Conservation (phyloP, 805 yeast species). For the Yamadazyma paraphyllophila region DNA sequence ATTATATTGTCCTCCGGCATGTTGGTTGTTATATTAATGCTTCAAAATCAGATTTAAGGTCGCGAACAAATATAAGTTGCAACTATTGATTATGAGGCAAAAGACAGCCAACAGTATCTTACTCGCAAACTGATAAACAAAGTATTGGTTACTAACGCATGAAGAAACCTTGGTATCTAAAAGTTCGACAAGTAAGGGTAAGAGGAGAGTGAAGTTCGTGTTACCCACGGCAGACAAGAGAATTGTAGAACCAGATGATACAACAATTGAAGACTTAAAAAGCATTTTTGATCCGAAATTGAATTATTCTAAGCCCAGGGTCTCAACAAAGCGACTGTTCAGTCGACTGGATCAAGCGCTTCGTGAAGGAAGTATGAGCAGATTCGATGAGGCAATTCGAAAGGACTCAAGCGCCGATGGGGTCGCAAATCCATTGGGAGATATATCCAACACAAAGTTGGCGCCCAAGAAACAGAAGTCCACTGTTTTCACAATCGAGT, state of each 20-base stretch:
- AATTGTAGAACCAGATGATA: slow-evolving; percentile 14
- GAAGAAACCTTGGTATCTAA: too few relatives aligned
- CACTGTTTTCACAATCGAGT: too few relatives aligned
- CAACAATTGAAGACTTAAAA: slow-evolving; percentile 15
- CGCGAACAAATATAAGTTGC: not conserved
- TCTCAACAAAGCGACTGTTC: not conserved
- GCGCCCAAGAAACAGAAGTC: too few relatives aligned
- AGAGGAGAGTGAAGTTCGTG: slow-evolving; percentile 9
- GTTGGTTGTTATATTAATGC: too few relatives aligned
- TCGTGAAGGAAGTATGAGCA: too few relatives aligned
- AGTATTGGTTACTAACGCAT: not conserved
- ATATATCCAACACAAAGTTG: too few relatives aligned
- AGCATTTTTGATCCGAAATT: slow-evolving; percentile 14
- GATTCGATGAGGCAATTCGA: too few relatives aligned
- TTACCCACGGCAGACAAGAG: slow-evolving; percentile 4
- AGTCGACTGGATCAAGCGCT: too few relatives aligned
- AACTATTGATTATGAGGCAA: not conserved
- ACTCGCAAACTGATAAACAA: not conserved
- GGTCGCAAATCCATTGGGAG: too few relatives aligned
- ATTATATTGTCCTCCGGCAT: slow-evolving; percentile 25
- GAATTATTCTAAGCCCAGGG: not conserved
- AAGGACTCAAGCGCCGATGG: too few relatives aligned
- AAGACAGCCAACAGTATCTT: slow-evolving; percentile 1
- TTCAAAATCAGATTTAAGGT: not conserved
- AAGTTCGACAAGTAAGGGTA: not conserved